These are phyloP conservation scores for Mikania micrantha DNA, from an alignment of 129 eudicot genomes.

Conservation along the genomic window DNA sequence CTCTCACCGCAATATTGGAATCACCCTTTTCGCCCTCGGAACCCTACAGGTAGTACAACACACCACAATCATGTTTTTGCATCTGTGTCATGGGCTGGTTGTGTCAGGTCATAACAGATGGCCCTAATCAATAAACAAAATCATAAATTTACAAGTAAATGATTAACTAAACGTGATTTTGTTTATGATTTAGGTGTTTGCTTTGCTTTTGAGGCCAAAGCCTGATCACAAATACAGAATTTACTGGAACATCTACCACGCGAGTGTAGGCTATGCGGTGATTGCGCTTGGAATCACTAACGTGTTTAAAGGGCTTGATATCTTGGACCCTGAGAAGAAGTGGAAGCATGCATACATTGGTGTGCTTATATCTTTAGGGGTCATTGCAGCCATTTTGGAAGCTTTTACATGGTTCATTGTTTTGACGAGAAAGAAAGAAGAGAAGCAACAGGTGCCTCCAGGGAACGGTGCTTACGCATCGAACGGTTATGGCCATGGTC, in stretches of 20 bases:
- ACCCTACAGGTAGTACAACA: slow-evolving; percentile 71
- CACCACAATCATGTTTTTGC: neutral
- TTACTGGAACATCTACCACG: slow-evolving; percentile 84
- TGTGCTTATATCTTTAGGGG: slow-evolving; percentile 37
- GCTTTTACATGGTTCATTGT: slow-evolving; percentile 60
- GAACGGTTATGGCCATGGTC: slow-evolving; percentile 29
- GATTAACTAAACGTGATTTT: neutral
- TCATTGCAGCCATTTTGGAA: slow-evolving; percentile 47
- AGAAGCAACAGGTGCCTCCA: slow-evolving; percentile 25
- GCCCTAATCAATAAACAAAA: no score
- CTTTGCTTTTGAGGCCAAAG: slow-evolving; percentile 65
- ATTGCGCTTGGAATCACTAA: slow-evolving; percentile 58
- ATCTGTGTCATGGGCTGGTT: neutral
- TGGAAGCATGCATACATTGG: slow-evolving; percentile 49
- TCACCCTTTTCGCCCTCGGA: slow-evolving; percentile 62
- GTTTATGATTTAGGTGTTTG: slow-evolving; percentile 32
- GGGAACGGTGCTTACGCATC: slow-evolving; percentile 36
- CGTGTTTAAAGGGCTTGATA: slow-evolving; percentile 61
- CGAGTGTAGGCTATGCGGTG: slow-evolving; percentile 53
- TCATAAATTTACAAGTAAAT: no score
- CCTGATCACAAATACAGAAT: slow-evolving; percentile 59
- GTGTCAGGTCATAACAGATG: neutral
- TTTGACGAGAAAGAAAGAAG: slow-evolving; percentile 40
- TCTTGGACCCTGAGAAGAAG: slow-evolving; percentile 49
- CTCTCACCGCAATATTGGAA: slow-evolving; percentile 61